These are phyloP conservation scores for Scolecobasidium constrictum DNA, from an alignment of 2,329 filamentous ascomycete species.

Conservation along the genomic window DNA sequence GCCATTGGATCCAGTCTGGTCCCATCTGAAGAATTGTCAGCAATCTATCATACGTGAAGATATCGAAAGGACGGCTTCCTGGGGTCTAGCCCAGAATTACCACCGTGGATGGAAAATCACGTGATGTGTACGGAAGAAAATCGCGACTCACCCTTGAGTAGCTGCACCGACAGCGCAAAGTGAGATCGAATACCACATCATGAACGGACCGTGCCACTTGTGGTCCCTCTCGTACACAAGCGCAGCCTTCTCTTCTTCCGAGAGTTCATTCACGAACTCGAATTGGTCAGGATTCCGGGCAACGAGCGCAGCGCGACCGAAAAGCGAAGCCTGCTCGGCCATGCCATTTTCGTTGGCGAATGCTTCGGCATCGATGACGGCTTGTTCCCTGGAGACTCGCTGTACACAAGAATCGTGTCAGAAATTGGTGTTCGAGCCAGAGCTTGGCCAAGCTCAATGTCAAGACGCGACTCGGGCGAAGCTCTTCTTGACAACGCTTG, in stretches of 20 bases:
- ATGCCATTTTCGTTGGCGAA: constrained; percentile 24
- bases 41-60: constrained; percentile 23
- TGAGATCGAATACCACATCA: constrained; percentile 7
- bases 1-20: constrained; percentile 9
- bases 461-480: no score
- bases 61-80: constrained; percentile 20
- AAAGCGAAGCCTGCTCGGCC: constrained; percentile 25
- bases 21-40: constrained; percentile 16
- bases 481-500: no score
- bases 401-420: constrained; percentile 14
- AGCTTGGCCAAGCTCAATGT: no score
- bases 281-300: constrained; percentile 34
- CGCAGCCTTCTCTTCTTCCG: constrained; percentile 9
- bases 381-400: constrained; percentile 22
- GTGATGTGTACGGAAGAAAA: background rate
- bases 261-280: constrained; percentile 10
- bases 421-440: no score
- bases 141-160: constrained; percentile 5
- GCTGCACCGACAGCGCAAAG: constrained; percentile 7
- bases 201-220: constrained; percentile 5
- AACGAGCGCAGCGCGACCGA: constrained; percentile 26
- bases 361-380: constrained; percentile 20
- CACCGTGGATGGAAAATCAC: constrained; percentile 12
- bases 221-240: constrained; percentile 11
- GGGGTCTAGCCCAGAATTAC: no score